phyloP scores from a whole-genome alignment of 345 rosid genomes.

The Erysimum cheiranthoides region DNA sequence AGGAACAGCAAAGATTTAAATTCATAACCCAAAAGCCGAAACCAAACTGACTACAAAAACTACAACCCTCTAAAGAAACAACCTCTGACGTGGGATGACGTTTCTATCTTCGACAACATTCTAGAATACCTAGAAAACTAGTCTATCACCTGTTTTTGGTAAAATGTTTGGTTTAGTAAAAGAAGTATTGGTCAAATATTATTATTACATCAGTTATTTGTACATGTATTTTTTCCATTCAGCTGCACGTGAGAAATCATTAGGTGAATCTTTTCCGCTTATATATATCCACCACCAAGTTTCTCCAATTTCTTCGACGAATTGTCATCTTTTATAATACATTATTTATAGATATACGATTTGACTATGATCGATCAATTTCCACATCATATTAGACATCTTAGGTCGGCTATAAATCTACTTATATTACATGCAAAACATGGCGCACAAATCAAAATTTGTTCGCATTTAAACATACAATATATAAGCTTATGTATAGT shows the following conservation, averaged over 20 bases:
- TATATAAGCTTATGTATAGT: no score
- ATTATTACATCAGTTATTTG: neutral
- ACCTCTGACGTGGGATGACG: slow-evolving; percentile 30
- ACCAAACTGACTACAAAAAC: no score
- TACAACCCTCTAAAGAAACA: no score
- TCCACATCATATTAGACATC: slow-evolving; percentile 28
- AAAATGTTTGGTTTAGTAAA: slow-evolving; percentile 6
- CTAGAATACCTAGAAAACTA: slow-evolving; percentile 26
- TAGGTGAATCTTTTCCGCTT: slow-evolving; percentile 20
- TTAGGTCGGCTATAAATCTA: slow-evolving; percentile 35
- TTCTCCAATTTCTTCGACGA: slow-evolving; percentile 7
- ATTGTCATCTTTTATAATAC: neutral
- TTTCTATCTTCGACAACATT: slow-evolving; percentile 20
- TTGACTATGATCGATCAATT: slow-evolving; percentile 31
- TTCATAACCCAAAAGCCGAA: no score
- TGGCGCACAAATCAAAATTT: neutral
- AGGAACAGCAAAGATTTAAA: no score
- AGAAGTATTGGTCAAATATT: neutral
- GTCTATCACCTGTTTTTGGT: slow-evolving; percentile 22
- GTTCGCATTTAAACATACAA: neutral
- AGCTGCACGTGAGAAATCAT: slow-evolving; percentile 35
- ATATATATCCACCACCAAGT: slow-evolving; percentile 28
- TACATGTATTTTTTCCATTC: neutral
- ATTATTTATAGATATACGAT: slow-evolving; percentile 14
- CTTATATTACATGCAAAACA: slow-evolving; percentile 31